Evolutionary conservation across 2,329 filamentous ascomycete genomes (phyloP).

Genomic region (Drechslerella dactyloides): DNA sequence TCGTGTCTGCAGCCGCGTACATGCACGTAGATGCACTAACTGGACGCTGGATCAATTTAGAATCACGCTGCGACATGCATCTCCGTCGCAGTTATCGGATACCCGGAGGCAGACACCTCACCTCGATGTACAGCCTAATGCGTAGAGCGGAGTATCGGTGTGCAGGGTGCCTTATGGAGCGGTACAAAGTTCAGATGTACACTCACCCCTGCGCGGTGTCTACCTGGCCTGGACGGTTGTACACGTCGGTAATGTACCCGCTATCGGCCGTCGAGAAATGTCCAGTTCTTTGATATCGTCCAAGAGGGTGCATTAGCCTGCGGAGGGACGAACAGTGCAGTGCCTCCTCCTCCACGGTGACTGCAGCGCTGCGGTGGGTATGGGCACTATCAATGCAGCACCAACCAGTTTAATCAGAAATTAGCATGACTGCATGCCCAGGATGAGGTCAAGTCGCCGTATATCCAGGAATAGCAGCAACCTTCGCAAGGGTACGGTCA

Average conservation of each 20-base stretch:
- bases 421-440: conserved; percentile 48
- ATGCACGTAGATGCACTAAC: not conserved
- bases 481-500: conserved; percentile 40
- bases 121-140: conserved; percentile 42
- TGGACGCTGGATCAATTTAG: conserved; percentile 3
- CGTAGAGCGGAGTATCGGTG: conserved; percentile 20
- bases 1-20: too few relatives aligned
- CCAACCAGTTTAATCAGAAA: conserved; percentile 37
- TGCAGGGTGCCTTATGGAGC: conserved; percentile 46
- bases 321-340: not conserved
- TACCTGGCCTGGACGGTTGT: conserved; percentile 30
- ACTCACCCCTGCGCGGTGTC: conserved; percentile 8
- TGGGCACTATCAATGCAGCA: too few relatives aligned
- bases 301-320: conserved; percentile 32
- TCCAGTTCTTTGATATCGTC: conserved; percentile 33
- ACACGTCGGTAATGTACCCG: conserved; percentile 27
- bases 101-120: conserved; percentile 48
- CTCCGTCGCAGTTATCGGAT: conserved; percentile 48
- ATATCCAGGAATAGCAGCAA: conserved; percentile 51
- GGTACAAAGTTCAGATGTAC: conserved; percentile 50
- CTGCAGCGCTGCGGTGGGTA: not conserved
- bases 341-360: conserved; percentile 21
- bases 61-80: conserved; percentile 20
- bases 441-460: conserved; percentile 49
- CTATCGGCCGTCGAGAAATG: conserved; percentile 27